phyloP scores from a whole-genome alignment of 495 filamentous ascomycete genomes.

The Aspergillus olivimuriae region DNA sequence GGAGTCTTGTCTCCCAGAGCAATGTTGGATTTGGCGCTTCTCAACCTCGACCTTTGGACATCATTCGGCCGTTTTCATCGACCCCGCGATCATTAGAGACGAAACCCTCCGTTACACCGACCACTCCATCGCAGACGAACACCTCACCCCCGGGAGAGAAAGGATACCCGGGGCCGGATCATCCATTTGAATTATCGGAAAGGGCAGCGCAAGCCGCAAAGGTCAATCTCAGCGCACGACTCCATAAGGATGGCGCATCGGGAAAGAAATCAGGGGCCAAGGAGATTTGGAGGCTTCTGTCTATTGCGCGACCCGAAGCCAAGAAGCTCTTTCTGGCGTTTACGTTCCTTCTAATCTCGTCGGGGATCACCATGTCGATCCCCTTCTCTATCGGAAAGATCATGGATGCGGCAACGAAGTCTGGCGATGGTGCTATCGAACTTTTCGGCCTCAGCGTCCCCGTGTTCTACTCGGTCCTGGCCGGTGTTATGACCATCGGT shows the following conservation, averaged over 20 bases:
- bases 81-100: constrained; percentile 23
- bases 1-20: not conserved
- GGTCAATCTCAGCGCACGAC: constrained; percentile 78
- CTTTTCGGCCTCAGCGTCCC: constrained; percentile 68
- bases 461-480: constrained; percentile 75
- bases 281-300: constrained; percentile 82
- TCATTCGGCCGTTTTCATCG: constrained; percentile 22
- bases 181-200: constrained; percentile 61
- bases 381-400: constrained; percentile 96
- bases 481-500: constrained; percentile 60
- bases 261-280: constrained; percentile 58
- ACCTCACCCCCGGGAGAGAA: constrained; percentile 17
- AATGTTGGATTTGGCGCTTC: constrained; percentile 12
- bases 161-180: constrained; percentile 38
- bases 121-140: constrained; percentile 10
- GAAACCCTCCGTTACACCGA: constrained; percentile 15
- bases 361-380: constrained; percentile 85
- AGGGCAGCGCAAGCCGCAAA: constrained; percentile 83
- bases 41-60: constrained; percentile 18
- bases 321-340: constrained; percentile 76
- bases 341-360: constrained; percentile 77
- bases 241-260: constrained; percentile 69
- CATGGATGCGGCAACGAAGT: constrained; percentile 74
- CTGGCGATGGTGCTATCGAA: constrained; percentile 37
- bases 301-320: constrained; percentile 79